These are phyloP conservation scores for Canna indica DNA, from an alignment of 176 grass and related monocot genomes.

Conservation along the genomic window DNA sequence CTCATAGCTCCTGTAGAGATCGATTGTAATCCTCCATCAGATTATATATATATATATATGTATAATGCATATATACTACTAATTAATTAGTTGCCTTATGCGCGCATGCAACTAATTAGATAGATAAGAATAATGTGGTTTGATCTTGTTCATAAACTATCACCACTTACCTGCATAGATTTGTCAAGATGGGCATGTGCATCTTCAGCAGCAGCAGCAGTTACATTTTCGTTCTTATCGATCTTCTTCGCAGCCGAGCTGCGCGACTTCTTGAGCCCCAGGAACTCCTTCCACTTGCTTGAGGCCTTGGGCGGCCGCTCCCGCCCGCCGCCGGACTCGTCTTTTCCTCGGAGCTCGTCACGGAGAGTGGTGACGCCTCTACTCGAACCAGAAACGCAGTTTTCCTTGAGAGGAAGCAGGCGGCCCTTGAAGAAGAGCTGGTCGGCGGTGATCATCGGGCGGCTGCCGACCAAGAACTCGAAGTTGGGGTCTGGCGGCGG, in stretches of 20 bases:
- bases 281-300: slow-evolving; percentile 82
- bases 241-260: slow-evolving; percentile 30
- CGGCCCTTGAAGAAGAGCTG: slow-evolving; percentile 92
- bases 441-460: slow-evolving; percentile 88
- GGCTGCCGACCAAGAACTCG: slow-evolving; percentile 87
- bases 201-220: slow-evolving; percentile 5
- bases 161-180: not conserved
- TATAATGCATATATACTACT: not conserved
- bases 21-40: not conserved
- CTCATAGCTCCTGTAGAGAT: slow-evolving; percentile 22
- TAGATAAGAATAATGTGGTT: not conserved
- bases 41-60: not conserved
- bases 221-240: slow-evolving; percentile 23
- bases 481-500: slow-evolving; percentile 58
- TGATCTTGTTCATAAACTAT: not conserved
- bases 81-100: not conserved
- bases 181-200: slow-evolving; percentile 32
- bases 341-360: slow-evolving; percentile 59
- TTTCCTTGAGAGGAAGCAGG: slow-evolving; percentile 63
- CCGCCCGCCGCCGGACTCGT: slow-evolving; percentile 29
- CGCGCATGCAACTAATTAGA: not conserved
- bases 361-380: slow-evolving; percentile 6
- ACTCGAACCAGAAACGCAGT: not conserved
- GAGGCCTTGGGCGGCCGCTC: not conserved
- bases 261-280: slow-evolving; percentile 68